Base-by-base conservation (phyloP, 2,329 filamentous ascomycete species). In the Cercospora zeina region DNA sequence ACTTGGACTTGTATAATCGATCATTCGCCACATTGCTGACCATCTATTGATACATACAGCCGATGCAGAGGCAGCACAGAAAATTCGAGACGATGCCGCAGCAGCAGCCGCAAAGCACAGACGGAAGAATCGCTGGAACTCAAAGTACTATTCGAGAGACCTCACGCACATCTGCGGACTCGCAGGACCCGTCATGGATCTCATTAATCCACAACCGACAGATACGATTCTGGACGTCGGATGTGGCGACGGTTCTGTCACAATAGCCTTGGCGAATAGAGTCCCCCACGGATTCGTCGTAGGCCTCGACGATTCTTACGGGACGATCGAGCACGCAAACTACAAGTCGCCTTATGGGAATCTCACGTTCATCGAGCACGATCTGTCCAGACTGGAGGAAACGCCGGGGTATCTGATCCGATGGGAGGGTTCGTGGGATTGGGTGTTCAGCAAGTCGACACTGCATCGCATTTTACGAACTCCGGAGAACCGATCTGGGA, bases 381-480 rank as follows among this genome's bases (percentile, higher is more conserved):
- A 63, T 11, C 42, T 50, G 10, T 16, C 51, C 13, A 34, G 36
- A 19, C 33, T 63, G 9, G 34, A 63, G 9, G 19, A 42, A 16
- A 58, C 50, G 33, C 61, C 58, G 9, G 56, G 49, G 4, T 53
- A 54, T 19, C 21, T 63, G 1, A 67, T 70, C 3, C 54, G 65
- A 2, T 61, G 68, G 7, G 47, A 64, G 6, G 71, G 66, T 9
- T 54, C 42, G 2, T 79, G 70, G 69, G 74, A 77, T 55, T 77
- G 77, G 54, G 69, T 78, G 1, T 78, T 79, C 65, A 74, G 70
- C 42, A 79, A 78, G 62, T 77, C 77, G 0, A 76, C 77, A 0
- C 58, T 79, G n/a, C 77, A 79, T 62, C 78, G 77, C 76, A 77
- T 79, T 70, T 79, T 90, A 6, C 77, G 82, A 0, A 73, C 76